Conservation (phyloP, 345 rosid species). For the Euclidium syriacum region DNA sequence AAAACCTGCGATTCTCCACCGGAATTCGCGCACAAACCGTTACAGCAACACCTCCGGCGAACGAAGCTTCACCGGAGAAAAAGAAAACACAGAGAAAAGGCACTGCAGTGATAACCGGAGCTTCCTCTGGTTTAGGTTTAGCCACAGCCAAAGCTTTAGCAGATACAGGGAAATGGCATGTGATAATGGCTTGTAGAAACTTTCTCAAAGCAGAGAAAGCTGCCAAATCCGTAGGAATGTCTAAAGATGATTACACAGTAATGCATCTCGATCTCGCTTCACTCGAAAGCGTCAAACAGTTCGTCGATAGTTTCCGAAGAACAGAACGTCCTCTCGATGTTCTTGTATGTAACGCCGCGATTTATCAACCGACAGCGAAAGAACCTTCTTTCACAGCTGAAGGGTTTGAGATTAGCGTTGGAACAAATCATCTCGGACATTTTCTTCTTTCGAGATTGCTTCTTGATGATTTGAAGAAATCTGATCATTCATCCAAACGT, state of each 20-base stretch:
- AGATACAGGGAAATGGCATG: conserved; percentile 82
- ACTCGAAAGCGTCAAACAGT: conserved; percentile 82
- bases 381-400: conserved; percentile 92
- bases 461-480: conserved; percentile 70
- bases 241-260: conserved; percentile 73
- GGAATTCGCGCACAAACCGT: conserved; percentile 51
- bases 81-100: conserved; percentile 84
- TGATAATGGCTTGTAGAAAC: conserved; percentile 94
- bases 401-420: conserved; percentile 94
- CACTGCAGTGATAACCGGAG: conserved; percentile 71
- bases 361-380: conserved; percentile 85
- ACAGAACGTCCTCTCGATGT: conserved; percentile 74
- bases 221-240: conserved; percentile 70
- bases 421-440: conserved; percentile 95
- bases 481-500: conserved; percentile 84
- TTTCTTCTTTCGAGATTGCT: conserved; percentile 78
- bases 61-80: conserved; percentile 42
- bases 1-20: neutral
- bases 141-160: conserved; percentile 88
- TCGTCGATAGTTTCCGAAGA: conserved; percentile 59
- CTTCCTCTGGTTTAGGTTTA: conserved; percentile 88
- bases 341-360: conserved; percentile 91
- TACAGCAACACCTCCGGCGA: conserved; percentile 44
- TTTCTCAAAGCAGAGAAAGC: conserved; percentile 90
- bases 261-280: conserved; percentile 97